These are phyloP conservation scores for Cercophora sp. DNA, from an alignment of 495 filamentous ascomycete genomes.

Conservation along the genomic window DNA sequence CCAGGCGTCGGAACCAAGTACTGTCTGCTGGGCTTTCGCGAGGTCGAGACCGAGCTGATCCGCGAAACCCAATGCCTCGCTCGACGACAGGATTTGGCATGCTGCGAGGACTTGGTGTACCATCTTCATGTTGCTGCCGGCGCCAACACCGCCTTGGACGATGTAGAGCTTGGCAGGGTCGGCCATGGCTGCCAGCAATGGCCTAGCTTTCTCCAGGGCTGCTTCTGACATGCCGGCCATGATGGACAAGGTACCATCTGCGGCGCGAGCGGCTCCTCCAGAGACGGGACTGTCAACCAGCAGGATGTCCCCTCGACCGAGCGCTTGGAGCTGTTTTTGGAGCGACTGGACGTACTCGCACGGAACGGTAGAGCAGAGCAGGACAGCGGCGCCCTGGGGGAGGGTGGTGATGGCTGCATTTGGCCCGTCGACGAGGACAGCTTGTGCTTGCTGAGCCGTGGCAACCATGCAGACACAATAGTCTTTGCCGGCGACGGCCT, in stretches of 20 bases:
- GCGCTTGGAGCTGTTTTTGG: slow-evolving; percentile 46
- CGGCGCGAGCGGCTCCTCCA: slow-evolving; percentile 69
- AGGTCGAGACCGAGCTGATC: slow-evolving; percentile 64
- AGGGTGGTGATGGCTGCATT: slow-evolving; percentile 55
- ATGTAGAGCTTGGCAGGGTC: slow-evolving; percentile 63
- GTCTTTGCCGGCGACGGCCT: slow-evolving; percentile 56
- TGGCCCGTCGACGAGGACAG: slow-evolving; percentile 59
- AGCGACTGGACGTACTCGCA: slow-evolving; percentile 62
- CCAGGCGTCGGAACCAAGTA: slow-evolving; percentile 58
- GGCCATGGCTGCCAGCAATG: slow-evolving; percentile 60
- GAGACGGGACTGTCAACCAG: slow-evolving; percentile 76
- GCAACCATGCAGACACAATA: slow-evolving; percentile 79
- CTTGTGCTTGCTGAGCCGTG: slow-evolving; percentile 63
- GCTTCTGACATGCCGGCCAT: slow-evolving; percentile 64
- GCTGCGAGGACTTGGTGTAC: slow-evolving; percentile 78
- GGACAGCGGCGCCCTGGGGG: slow-evolving; percentile 54
- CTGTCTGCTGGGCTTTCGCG: slow-evolving; percentile 47
- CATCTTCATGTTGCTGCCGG: slow-evolving; percentile 86
- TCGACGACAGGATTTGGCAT: slow-evolving; percentile 67
- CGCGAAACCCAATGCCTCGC: slow-evolving; percentile 72
- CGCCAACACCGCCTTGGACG: slow-evolving; percentile 68
- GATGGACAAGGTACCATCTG: slow-evolving; percentile 73
- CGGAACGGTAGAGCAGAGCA: slow-evolving; percentile 73
- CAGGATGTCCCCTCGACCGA: slow-evolving; percentile 58
- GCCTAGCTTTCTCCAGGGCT: slow-evolving; percentile 55